These are phyloP conservation scores for Aspergillus heteromorphus DNA, from an alignment of 495 filamentous ascomycete species.

Conservation along the genomic window DNA sequence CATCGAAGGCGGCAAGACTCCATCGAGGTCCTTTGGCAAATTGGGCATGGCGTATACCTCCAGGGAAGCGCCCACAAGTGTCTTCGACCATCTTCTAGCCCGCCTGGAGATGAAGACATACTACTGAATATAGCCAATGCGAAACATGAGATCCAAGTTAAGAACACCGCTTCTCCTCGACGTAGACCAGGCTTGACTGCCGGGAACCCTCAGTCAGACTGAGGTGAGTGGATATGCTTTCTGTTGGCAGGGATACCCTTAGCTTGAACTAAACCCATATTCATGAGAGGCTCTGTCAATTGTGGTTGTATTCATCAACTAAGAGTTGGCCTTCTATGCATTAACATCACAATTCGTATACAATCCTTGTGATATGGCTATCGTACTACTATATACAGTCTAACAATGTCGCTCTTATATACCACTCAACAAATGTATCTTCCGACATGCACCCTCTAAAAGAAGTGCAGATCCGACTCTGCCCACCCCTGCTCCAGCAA, in stretches of 20 bases:
- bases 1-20: slow-evolving; percentile 45
- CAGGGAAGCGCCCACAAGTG: slow-evolving; percentile 30
- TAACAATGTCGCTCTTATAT: background rate
- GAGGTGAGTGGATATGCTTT: background rate
- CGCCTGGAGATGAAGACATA: slow-evolving; percentile 47
- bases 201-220: background rate
- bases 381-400: background rate
- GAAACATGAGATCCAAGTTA: background rate
- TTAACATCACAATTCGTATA: background rate
- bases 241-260: background rate
- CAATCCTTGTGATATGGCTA: background rate
- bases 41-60: slow-evolving; percentile 23
- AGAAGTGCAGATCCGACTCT: slow-evolving; percentile 79
- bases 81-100: slow-evolving; percentile 45
- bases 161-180: background rate
- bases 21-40: slow-evolving; percentile 27
- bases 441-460: slow-evolving; percentile 38
- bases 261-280: background rate
- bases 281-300: background rate
- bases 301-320: background rate
- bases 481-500: slow-evolving; percentile 69
- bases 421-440: background rate
- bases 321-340: background rate
- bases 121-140: slow-evolving; percentile 25
- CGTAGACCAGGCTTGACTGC: background rate